A percentile compares a stretch with the other conserved stretches of the same genome.
These are phyloP conservation scores for Trichoderma brevicompactum DNA, from an alignment of 2,329 filamentous ascomycete genomes.

Conservation along the genomic window DNA sequence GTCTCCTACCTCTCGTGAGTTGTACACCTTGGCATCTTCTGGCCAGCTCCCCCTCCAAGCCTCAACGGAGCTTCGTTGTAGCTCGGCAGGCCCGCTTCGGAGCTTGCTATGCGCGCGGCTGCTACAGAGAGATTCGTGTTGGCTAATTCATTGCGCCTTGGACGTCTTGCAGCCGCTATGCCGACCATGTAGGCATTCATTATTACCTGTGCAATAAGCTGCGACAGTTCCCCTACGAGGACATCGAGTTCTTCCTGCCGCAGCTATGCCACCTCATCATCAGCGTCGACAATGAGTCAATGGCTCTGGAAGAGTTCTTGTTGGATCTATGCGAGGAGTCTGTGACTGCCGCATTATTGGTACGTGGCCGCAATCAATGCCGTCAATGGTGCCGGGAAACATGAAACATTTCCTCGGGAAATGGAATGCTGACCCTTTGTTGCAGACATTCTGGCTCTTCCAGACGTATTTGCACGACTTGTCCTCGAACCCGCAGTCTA, in stretches of 20 bases:
- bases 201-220: slow-evolving; percentile 88
- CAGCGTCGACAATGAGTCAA: slow-evolving; percentile 87
- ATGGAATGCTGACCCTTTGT: slow-evolving; percentile 22
- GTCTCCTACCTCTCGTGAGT: slow-evolving; percentile 87
- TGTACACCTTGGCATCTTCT: slow-evolving; percentile 1
- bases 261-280: slow-evolving; percentile 87
- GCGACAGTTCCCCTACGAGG: slow-evolving; percentile 85
- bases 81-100: not conserved
- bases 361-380: slow-evolving; percentile 49
- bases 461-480: slow-evolving; percentile 87
- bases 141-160: slow-evolving; percentile 20
- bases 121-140: slow-evolving; percentile 35
- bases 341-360: slow-evolving; percentile 80
- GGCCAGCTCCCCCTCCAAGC: not conserved
- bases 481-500: slow-evolving; percentile 72
- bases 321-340: slow-evolving; percentile 86
- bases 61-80: not conserved
- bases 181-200: slow-evolving; percentile 87
- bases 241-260: slow-evolving; percentile 90
- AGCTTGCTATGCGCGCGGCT: not conserved
- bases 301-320: slow-evolving; percentile 87
- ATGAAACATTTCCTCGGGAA: not conserved
- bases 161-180: slow-evolving; percentile 68
- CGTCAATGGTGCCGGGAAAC: not conserved
- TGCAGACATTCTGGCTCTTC: slow-evolving; percentile 86